phyloP scores from a whole-genome alignment of 2,329 filamentous ascomycete genomes.

The Arthrobotrys conoides region DNA sequence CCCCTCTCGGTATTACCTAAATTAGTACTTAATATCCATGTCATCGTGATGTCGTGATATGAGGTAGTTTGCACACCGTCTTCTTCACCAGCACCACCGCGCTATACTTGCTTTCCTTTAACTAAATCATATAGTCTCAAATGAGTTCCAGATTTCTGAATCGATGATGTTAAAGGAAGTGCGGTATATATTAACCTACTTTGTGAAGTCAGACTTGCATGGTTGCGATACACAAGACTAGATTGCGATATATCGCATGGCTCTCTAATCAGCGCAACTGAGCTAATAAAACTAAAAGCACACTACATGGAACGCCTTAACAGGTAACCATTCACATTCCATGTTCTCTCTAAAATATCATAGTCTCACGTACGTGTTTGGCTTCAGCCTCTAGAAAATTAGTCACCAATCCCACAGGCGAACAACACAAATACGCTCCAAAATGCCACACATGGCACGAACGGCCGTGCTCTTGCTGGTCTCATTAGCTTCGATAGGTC shows the following conservation, averaged over 20 bases:
- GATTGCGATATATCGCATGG: background rate
- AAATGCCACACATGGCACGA: conserved; percentile 50
- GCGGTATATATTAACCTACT: too few relatives aligned
- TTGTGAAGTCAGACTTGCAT: background rate
- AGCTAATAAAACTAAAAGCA: background rate
- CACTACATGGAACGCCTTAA: background rate
- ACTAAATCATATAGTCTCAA: background rate
- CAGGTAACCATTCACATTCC: background rate
- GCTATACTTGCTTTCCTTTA: too few relatives aligned
- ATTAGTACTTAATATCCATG: too few relatives aligned
- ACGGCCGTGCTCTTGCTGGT: conserved; percentile 10
- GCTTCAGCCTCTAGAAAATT: background rate
- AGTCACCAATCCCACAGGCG: background rate
- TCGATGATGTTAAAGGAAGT: too few relatives aligned
- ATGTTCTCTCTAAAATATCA: background rate
- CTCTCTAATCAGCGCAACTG: conserved; percentile 10
- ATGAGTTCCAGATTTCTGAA: background rate
- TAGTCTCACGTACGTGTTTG: background rate
- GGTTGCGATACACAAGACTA: too few relatives aligned
- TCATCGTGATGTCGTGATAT: too few relatives aligned
- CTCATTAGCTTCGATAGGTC: background rate
- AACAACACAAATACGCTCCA: conserved; percentile 30
- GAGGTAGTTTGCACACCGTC: too few relatives aligned
- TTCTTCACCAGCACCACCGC: too few relatives aligned
- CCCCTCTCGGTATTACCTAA: too few relatives aligned